Evolutionary conservation across 768 basidiomycete species (phyloP), one percentile per base, ranked within the genome.

Genomic region (Leccinum uliginosum): DNA sequence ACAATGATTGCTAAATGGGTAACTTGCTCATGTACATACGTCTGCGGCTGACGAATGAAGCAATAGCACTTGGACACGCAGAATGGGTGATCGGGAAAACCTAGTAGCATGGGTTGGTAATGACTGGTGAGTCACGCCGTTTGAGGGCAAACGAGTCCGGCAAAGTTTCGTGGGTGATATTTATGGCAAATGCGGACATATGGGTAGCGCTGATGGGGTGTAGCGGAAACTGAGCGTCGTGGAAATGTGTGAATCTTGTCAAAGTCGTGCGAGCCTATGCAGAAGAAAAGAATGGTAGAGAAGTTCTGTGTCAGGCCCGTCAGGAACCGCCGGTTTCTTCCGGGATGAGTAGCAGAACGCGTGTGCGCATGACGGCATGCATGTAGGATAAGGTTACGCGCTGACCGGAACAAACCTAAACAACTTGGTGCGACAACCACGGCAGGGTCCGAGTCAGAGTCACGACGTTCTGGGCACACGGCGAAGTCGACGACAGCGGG

Each of bases 251-350:
- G 40, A 43, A 21, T 21, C 40, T 21, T 12, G 53, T 35, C 63
- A 63, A 65, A 59, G 50, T 21, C 32, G n/a, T 23, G 47, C 29
- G 62, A 38, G 45, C 5, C 48, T 61, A 12, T n/a, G 19, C 3
- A 26, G 53, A 23, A 47, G 47, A 54, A 50, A 24, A n/a, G 30
- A 57, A 47, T 50, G 45, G 44, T 27, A 54, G 24, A 24, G 15
- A 54, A 27, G 51, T 12, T 30, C 32, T 35, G 6, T n/a, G n/a
- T n/a, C n/a, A n/a, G n/a, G n/a, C n/a, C n/a, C 38, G 43, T 24
- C 50, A 66, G 40, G 23, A 14, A 54, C 32, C 10, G 32, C 65
- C 65, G 65, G 62, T 29, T 54, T 58, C 32, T 59, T 61, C 65
- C 65, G 62, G 0, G 38, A 17, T 4, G 21, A 19, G 30, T 4